phyloP scores from a whole-genome alignment of 306 rosid species.

The Medicago truncatula region DNA sequence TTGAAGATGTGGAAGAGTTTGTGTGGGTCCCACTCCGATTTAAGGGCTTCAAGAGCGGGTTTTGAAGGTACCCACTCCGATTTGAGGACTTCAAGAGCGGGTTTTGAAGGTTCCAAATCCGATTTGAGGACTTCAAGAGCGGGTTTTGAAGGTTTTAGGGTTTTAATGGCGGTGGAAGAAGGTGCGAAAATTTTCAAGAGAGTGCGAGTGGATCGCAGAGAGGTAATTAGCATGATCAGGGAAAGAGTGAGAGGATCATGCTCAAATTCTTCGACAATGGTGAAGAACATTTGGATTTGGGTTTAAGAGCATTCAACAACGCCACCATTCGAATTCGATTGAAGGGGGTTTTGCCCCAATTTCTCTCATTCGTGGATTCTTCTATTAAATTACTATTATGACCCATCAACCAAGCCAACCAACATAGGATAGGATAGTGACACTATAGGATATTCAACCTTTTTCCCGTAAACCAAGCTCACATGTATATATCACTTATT shows the following conservation, averaged over 20 bases:
- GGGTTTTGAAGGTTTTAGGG: conserved; percentile 48
- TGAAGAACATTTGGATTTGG: too few relatives aligned
- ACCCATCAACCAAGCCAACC: too few relatives aligned
- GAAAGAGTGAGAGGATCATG: conserved; percentile 43
- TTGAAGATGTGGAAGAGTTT: conserved; percentile 63
- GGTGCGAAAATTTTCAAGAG: conserved; percentile 48
- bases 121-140: conserved; percentile 65
- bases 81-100: conserved; percentile 64
- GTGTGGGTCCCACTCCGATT: conserved; percentile 70
- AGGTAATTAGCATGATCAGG: conserved; percentile 75
- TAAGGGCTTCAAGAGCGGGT: conserved; percentile 64
- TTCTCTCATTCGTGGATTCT: too few relatives aligned
- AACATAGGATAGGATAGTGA: too few relatives aligned
- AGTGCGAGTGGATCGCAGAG: conserved; percentile 75
- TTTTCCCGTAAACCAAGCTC: too few relatives aligned
- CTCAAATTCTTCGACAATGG: neutral
- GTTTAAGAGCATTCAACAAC: too few relatives aligned
- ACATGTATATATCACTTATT: too few relatives aligned
- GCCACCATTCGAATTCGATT: too few relatives aligned
- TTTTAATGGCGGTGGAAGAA: neutral
- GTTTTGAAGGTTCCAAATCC: conserved; percentile 58
- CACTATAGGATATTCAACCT: too few relatives aligned
- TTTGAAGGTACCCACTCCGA: conserved; percentile 48
- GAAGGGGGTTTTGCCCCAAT: too few relatives aligned
- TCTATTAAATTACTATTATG: too few relatives aligned